Percentiles rank a stretch among this genome's conserved stretches.
Conservation (phyloP, 2,329 filamentous ascomycete species). For the Xylaria sp. region DNA sequence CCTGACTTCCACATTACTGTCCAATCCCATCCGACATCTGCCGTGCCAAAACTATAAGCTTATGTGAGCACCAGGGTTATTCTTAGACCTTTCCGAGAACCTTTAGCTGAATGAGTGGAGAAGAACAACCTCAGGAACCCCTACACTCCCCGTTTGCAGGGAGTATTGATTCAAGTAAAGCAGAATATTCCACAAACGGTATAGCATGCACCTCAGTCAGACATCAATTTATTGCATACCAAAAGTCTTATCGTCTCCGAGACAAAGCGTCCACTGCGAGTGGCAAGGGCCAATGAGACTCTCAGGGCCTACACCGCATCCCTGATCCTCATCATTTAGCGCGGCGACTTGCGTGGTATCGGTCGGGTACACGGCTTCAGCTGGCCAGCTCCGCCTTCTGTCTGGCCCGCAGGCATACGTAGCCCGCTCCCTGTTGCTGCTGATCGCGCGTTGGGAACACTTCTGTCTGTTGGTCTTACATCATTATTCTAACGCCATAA, state of each 20-base stretch:
- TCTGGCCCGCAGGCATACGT: too few species aligned
- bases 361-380: too few species aligned
- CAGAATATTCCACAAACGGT: neutral
- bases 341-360: too few species aligned
- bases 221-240: too few species aligned
- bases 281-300: neutral
- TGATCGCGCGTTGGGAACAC: slow-evolving; percentile 8
- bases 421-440: too few species aligned
- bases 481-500: too few species aligned
- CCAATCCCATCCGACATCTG: slow-evolving; percentile 4
- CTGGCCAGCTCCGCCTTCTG: too few species aligned
- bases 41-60: neutral
- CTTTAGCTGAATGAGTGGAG: too few species aligned
- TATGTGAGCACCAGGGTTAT: neutral
- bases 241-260: too few species aligned
- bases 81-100: neutral
- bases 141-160: neutral
- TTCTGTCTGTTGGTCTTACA: slow-evolving; percentile 25
- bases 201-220: slow-evolving; percentile 8
- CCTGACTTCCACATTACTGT: neutral
- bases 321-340: neutral
- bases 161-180: neutral
- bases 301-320: neutral
- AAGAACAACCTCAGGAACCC: too few species aligned
- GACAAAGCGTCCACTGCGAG: neutral